Conservation (phyloP, 352 stramenopile species). For the Pythium biforme region DNA sequence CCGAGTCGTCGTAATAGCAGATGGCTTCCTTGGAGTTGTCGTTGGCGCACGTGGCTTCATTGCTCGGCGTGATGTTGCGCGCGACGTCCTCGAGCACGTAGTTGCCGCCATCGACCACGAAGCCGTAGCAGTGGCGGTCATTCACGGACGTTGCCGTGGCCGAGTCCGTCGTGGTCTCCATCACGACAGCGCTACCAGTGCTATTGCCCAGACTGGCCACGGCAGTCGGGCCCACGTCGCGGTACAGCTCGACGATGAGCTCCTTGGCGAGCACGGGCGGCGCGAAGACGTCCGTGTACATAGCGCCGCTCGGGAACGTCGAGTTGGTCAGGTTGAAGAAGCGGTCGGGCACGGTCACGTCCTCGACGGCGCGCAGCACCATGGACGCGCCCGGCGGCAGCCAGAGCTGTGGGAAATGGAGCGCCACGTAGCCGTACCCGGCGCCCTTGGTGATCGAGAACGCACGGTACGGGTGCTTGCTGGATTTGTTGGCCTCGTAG, state of each 20-base stretch:
- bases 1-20: conserved; percentile 42
- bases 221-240: conserved; percentile 13
- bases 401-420: conserved; percentile 51
- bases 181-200: neutral
- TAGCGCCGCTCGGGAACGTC: conserved; percentile 30
- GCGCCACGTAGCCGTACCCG: conserved; percentile 49
- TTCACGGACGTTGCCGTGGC: neutral
- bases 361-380: conserved; percentile 49
- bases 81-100: conserved; percentile 43
- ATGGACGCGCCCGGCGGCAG: conserved; percentile 41
- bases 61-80: conserved; percentile 40
- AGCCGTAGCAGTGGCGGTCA: conserved; percentile 50
- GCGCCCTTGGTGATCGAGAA: conserved; percentile 55
- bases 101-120: conserved; percentile 47
- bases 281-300: conserved; percentile 32
- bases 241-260: conserved; percentile 58
- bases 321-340: conserved; percentile 42
- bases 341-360: conserved; percentile 33
- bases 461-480: conserved; percentile 34
- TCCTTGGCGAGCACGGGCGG: conserved; percentile 45
- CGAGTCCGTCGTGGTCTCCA: neutral
- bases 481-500: conserved; percentile 34
- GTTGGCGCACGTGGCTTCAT: conserved; percentile 49
- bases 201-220: neutral
- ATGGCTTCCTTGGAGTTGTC: conserved; percentile 62